Base-by-base conservation (phyloP, 1,139 yeast species). In the Geotrichum macrosporum region DNA sequence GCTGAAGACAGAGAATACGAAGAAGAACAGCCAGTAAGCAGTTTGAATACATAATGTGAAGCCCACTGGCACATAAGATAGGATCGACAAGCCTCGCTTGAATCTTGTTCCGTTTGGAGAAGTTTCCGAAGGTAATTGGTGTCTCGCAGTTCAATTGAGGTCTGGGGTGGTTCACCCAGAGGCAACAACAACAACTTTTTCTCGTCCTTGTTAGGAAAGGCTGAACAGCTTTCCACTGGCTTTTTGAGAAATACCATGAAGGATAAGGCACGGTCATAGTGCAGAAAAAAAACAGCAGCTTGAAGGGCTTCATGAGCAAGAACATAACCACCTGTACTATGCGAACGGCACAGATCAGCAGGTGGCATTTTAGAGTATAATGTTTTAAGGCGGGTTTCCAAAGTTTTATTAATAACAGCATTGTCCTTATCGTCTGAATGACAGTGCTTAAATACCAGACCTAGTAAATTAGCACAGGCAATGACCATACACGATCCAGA, bases 11-110 rank as follows among this genome's bases (percentile, higher is more conserved):
- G 15, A 15, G 8, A 9, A 15, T 30, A 15, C 13, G n/a, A n/a
- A n/a, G n/a, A n/a, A n/a, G 33, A 5, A 9, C 21, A 9, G 26
- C 18, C n/a, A 6, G 27, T 32, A 3, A 41, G 6, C 4, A 43
- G 42, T 15, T 21, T 18, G 27, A n/a, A 43, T 5, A 43, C 18
- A 16, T 38, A 31, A 31, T 43, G 41, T 5, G 42, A 37, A 12
- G 46, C 46, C 46, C 46, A 43, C 26, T 43, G 46, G 31, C 42
- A 43, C 12, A 36, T 15, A 9, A 36, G 24, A 26, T 43, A 43
- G n/a, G 41, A 36, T 24, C 46, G 46, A 27, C 37, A 22, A 20
- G 40, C 19, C 8, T 36, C 29, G 12, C 29, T 26, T 10, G 33
- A 19, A 5, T 27, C 24, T n/a, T 26, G 22, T 8, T 27, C 27